Percentiles rank a stretch among this genome's conserved stretches.
These are phyloP conservation scores for Ogataea nonfermentans DNA, from an alignment of 805 yeast species.

Conservation along the genomic window DNA sequence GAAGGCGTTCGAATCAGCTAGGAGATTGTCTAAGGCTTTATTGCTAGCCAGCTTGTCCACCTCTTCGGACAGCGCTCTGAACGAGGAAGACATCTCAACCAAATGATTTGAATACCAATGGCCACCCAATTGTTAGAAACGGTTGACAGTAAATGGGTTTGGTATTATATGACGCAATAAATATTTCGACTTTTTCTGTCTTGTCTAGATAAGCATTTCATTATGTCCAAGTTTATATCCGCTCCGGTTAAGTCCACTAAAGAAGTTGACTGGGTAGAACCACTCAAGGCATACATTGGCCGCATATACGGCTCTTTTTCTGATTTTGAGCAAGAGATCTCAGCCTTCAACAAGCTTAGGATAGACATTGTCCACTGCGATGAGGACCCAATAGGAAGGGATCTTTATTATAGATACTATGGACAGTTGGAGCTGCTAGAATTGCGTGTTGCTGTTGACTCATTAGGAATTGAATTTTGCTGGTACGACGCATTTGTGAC, in stretches of 20 bases:
- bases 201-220: not conserved
- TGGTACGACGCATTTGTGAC: conserved; percentile 78
- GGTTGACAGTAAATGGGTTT: not conserved
- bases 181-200: not conserved
- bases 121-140: not conserved
- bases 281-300: conserved; percentile 56
- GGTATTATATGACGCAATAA: conserved; percentile 1
- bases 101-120: no score
- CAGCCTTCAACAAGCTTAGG: conserved; percentile 55
- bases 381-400: conserved; percentile 39
- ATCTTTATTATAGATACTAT: conserved; percentile 64
- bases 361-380: conserved; percentile 53
- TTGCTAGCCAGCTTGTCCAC: conserved; percentile 28
- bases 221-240: conserved; percentile 26
- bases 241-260: conserved; percentile 46
- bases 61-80: conserved; percentile 32
- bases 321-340: conserved; percentile 57
- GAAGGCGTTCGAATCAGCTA: conserved; percentile 30
- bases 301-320: conserved; percentile 60
- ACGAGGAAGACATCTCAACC: conserved; percentile 14
- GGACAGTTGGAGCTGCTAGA: conserved; percentile 80
- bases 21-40: conserved; percentile 31
- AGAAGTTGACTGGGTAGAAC: conserved; percentile 62
- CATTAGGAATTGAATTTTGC: conserved; percentile 53
- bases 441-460: conserved; percentile 65